Conservation (phyloP, 345 rosid species). For the Populus ilicifolia region DNA sequence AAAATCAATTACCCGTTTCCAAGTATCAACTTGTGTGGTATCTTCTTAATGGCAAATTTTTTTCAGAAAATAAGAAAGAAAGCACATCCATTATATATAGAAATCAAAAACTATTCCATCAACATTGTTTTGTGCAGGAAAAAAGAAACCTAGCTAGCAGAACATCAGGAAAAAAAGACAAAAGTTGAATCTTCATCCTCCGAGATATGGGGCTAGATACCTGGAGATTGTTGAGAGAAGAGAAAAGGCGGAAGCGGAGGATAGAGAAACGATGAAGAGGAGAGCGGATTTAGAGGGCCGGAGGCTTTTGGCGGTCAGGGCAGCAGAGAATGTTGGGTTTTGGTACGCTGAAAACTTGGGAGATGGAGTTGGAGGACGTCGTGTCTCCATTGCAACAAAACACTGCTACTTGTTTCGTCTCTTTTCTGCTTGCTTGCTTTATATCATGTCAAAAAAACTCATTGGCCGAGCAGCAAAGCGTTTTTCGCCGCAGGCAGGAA, state of each 20-base stretch:
- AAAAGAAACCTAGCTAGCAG: background rate
- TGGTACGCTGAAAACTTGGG: constrained; percentile 74
- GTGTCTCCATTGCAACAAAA: too few species aligned
- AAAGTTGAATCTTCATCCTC: background rate
- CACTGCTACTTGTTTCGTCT: too few species aligned
- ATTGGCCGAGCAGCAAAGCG: too few species aligned
- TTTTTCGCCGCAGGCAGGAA: too few species aligned
- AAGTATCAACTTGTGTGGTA: too few species aligned
- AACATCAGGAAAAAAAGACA: background rate
- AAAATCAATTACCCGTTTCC: too few species aligned
- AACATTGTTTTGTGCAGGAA: background rate
- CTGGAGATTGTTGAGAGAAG: constrained; percentile 50
- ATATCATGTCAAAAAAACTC: too few species aligned
- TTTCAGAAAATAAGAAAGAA: too few species aligned
- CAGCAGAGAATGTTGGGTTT: constrained; percentile 73
- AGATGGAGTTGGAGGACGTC: constrained; percentile 24
- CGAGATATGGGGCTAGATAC: constrained; percentile 21
- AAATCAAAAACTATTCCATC: background rate
- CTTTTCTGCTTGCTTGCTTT: too few species aligned
- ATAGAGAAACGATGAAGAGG: constrained; percentile 46
- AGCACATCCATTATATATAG: too few species aligned
- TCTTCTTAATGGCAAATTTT: too few species aligned
- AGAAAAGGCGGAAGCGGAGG: constrained; percentile 59
- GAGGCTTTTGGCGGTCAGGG: constrained; percentile 68
- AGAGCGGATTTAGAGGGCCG: constrained; percentile 65